Evolutionary conservation across 495 filamentous ascomycete species (phyloP), one percentile per base, ranked within the genome.

Genomic region (Aspergillus biplanus): DNA sequence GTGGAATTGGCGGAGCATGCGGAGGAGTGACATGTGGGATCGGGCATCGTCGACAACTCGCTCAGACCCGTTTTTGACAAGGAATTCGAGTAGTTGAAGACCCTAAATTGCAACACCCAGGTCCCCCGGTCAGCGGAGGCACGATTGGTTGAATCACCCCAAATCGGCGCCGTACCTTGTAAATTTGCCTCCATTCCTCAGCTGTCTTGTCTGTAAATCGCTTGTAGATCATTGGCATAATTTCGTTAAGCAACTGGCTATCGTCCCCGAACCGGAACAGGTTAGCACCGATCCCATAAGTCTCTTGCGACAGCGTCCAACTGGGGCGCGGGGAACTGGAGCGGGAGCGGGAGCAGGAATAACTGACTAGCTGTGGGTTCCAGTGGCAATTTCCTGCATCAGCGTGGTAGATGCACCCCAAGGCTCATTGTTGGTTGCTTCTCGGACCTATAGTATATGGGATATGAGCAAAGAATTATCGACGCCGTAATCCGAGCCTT

Each of bases 221-320:
- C 71, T 96, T 96, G 82, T 99, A 99, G 67, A 99, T 97, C 91
- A 99, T 91, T 52, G 95, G 95, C 95, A 99, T 99, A 72, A 99
- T 98, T 76, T 99, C 95, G 73, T 97, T 98, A 37, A 99, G 90
- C 46, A 93, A 84, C 87, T 97, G 92, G 72, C 95, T 99, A 68
- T 46, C 49, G 46, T 13, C 8, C 3, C 1, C 49, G 16, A 54
- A 52, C 4, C 5, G 16, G 59, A 69, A 46, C 67, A 64, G 21
- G 64, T 69, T 54, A 67, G 65, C 52, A 65, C 31, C n/a, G 48
- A 46, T 21, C 16, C 32, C 16, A 12, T 18, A 35, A 37, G 44
- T 31, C 52, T 59, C 53, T 70, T 63, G 48, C 33, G 47, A 56
- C 58, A 61, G 46, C 33, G 21, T 27, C 21, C 21, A 27, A 27